phyloP scores from a whole-genome alignment of 495 filamentous ascomycete species.

The Tricharina praecox region DNA sequence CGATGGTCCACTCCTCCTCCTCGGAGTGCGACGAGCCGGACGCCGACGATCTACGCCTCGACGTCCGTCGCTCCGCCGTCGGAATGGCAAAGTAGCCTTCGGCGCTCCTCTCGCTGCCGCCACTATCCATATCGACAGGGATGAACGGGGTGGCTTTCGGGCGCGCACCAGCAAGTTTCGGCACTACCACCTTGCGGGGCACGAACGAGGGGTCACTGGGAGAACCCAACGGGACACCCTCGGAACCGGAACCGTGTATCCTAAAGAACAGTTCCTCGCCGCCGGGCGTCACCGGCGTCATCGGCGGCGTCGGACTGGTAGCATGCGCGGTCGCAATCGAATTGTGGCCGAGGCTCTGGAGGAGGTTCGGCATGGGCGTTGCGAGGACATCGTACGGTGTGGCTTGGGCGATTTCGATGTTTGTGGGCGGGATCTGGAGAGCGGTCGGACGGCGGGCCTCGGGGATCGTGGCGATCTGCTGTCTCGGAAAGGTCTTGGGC shows the following conservation, averaged over 20 bases:
- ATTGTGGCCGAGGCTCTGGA: slow-evolving; percentile 23
- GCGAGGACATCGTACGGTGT: slow-evolving; percentile 15
- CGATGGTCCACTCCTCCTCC: slow-evolving; percentile 49
- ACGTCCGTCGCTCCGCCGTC: slow-evolving; percentile 28
- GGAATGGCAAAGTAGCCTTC: slow-evolving; percentile 5
- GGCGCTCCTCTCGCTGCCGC: neutral
- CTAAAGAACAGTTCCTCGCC: slow-evolving; percentile 32
- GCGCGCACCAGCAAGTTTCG: slow-evolving; percentile 30
- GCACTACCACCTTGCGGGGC: slow-evolving; percentile 25
- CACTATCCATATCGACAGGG: neutral
- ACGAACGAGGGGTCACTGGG: slow-evolving; percentile 20
- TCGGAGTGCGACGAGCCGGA: slow-evolving; percentile 38
- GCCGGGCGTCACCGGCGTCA: slow-evolving; percentile 25
- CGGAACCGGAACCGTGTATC: slow-evolving; percentile 31
- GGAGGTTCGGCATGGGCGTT: slow-evolving; percentile 27
- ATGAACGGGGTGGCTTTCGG: slow-evolving; percentile 3
- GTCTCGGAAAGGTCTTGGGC: neutral
- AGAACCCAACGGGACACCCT: slow-evolving; percentile 19
- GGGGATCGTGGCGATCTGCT: neutral
- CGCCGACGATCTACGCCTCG: slow-evolving; percentile 12
- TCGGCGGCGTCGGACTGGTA: slow-evolving; percentile 20
- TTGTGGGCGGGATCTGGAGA: neutral
- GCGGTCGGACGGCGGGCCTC: neutral
- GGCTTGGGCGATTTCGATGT: neutral
- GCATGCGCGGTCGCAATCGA: slow-evolving; percentile 24